Base-by-base conservation (phyloP, 2,329 filamentous ascomycete species). In the Aspergillus quadrilineatus region DNA sequence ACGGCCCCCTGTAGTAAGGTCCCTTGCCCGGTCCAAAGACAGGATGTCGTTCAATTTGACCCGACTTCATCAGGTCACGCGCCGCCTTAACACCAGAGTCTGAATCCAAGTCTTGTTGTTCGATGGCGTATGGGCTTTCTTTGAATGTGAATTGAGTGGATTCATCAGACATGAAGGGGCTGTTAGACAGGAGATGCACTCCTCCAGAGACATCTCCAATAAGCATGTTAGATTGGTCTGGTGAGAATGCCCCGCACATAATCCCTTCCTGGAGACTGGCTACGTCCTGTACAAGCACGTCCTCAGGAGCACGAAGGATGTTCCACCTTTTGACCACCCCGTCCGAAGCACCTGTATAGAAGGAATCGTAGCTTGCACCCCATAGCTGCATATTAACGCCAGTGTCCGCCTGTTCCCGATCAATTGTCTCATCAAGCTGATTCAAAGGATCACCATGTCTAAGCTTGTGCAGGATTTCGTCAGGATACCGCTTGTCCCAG, bases 331-430 rank as follows among this genome's bases (percentile, higher is more conserved):
- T 85, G 39, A 87, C 71, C 0, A 81, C 71, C 3, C 85, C 85
- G 65, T 87, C 85, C 4, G 84, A 85, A 5, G 81, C 82, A 14
- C 84, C 85, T 26, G 81, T 84, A 66, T 82, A 85, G 7, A 87
- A 74, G 1, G 82, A 74, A 6, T 77, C 76, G 15, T 77, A 72
- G 4, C 75, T 77, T 4, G 78, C 69, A 6, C 80, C 82, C 84
- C 84, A 87, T 0, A 82, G 75, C 2, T 83, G 75, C 59, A 85
- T 79, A 15, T 80, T 78, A 0, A 87, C 78, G 1, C 85, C 85
- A 6, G 82, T 82, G 60, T 87, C 85, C 4, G 75, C 75, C 14
- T 77, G 61, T 60, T 86, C 84, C 17, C 76, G 75, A 14, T 67
- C 59, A 32, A 70, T 53, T 6, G 63, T 63, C 26, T 71, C 65